These are phyloP conservation scores for Panicum virgatum DNA, from an alignment of 202 grass and related monocot genomes.

Conservation along the genomic window DNA sequence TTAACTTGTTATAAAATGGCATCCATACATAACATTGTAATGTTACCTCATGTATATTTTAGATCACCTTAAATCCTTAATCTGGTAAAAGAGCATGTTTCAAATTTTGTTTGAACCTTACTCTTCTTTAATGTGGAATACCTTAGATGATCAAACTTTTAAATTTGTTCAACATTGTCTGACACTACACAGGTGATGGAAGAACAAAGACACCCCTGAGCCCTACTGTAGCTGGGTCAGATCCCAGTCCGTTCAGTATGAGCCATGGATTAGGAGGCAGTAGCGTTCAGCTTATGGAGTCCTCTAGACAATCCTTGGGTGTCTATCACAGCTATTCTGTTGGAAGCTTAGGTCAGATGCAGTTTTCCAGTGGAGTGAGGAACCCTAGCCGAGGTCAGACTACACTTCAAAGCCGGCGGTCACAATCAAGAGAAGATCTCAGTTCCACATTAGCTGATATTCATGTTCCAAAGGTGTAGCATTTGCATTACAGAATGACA, in stretches of 20 bases:
- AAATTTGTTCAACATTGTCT: constrained; percentile 6
- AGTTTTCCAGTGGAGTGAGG: constrained; percentile 68
- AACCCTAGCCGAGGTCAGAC: constrained; percentile 74
- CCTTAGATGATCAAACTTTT: constrained; percentile 24
- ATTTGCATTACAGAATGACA: constrained; percentile 43
- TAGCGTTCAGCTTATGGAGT: constrained; percentile 68
- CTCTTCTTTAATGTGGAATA: neutral
- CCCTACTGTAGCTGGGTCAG: constrained; percentile 82
- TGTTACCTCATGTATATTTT: neutral
- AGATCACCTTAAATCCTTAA: neutral
- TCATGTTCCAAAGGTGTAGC: constrained; percentile 80
- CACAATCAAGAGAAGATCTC: constrained; percentile 97
- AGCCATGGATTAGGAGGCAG: constrained; percentile 72
- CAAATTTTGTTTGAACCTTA: neutral
- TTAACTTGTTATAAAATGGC: neutral
- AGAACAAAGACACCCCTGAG: constrained; percentile 87
- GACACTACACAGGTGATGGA: constrained; percentile 56
- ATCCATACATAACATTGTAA: constrained; percentile 11
- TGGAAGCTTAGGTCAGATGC: constrained; percentile 97
- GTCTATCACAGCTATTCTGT: constrained; percentile 91
- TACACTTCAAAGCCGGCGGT: constrained; percentile 89
- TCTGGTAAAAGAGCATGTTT: neutral
- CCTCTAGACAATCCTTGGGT: constrained; percentile 63
- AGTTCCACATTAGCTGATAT: constrained; percentile 69
- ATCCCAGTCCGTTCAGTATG: constrained; percentile 78